Base-by-base conservation (phyloP, 148 eudicot species). In the Persicaria maculosa region DNA sequence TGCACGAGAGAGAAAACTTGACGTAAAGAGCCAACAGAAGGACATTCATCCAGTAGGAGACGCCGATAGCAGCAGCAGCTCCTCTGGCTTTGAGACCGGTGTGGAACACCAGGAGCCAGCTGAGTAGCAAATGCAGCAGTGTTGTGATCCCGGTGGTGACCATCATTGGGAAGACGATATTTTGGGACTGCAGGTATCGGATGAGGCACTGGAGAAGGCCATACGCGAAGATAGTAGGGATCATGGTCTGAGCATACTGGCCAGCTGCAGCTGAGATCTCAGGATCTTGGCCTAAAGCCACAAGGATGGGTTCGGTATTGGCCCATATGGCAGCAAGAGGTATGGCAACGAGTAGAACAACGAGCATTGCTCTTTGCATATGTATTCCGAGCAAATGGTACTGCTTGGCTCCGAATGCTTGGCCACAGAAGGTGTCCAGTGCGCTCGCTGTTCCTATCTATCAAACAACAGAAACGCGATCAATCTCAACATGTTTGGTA, bases 381-480 rank as follows among this genome's bases (percentile, higher is more conserved):
- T 86, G 84, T 20, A 86, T 73, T 0, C 88, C 86, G 71, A 86
- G 45, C 84, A 86, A 79, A 40, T 86, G 81, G 64, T 83, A 79
- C 22, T 83, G 83, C 73, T 75, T 74, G 17, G 88, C 88, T n/a
- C 88, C 88, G 25, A 52, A 86, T 15, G 88, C 81, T 79, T 83
- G 86, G 14, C 88, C 88, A 55, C 88, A 86, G 19, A 86, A 78
- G 7, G 84, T 86, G 77, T 86, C 88, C 8, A 86, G 79, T 14
- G 88, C 88, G 65, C 86, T 81, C 1, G 83, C 88, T 82, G 81
- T 86, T 12, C 88, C 85, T n/a, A 83, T 75, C 88, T 85, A 72
- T 25, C 72, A 74, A 69, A 55, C 20, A 73, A 22, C 7, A 15
- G 12, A 73, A 1, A n/a, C 7, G 6, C 12, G 44, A 20, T 20